Evolutionary conservation across 1,284 basidiomycete genomes (phyloP), one percentile per base, ranked within the genome.

Genomic region (Leccinum angustisporum): DNA sequence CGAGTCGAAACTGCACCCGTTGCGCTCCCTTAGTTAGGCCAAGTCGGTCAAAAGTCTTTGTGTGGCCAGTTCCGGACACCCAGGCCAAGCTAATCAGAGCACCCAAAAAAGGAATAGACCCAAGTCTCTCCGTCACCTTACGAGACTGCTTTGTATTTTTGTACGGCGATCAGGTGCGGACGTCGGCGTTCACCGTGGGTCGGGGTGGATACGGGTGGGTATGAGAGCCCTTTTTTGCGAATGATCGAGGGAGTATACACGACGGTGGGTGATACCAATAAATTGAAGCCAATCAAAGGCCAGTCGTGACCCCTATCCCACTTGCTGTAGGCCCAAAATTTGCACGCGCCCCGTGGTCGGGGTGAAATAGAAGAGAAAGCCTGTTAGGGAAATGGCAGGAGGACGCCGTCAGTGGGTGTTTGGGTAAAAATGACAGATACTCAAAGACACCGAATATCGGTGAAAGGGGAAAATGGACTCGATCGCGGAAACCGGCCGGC

Each of bases 261-360:
- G 16, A 31, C 16, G 33, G 18, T 36, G 33, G 31, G 53, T 33
- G 31, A 33, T 31, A 3, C 34, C 21, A 25, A 48, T 54, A 30
- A 31, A 33, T 18, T 1, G 18, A 21, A 7, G 48, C 10, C 31
- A 25, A 46, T 46, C 18, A 46, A 46, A 13, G 6, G 18, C 43
- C 40, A 27, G 40, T 5, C 27, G 9, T 34, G 18, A 38, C 18
- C 5, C 38, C 36, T 34, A 25, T 31, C 50, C n/a, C 38, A 27
- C 36, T 56, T 61, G 68, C 61, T 68, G 67, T 72, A 52, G n/a
- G 14, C 25, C 8, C n/a, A 8, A 46, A 46, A 18, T 6, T 46
- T 46, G 43, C 43, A 46, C 25, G 16, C 7, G 46, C 30, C 40
- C 54, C 57, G 56, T 54, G 51, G 56, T 48, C 10, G 13, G 31